phyloP scores from a whole-genome alignment of 2,329 filamentous ascomycete genomes.

The Colletotrichum tamarilloi region DNA sequence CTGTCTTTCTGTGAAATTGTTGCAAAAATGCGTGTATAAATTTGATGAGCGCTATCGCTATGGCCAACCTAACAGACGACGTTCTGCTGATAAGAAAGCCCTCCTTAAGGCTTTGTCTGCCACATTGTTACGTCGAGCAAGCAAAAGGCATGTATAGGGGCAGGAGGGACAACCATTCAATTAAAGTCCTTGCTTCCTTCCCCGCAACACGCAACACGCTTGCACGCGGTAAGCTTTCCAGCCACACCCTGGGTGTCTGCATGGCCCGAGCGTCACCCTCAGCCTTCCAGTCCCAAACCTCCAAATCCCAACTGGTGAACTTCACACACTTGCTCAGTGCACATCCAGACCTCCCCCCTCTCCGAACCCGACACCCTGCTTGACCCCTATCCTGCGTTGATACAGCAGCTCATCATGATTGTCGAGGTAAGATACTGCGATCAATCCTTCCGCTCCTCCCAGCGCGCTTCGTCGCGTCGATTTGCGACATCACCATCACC shows the following conservation, averaged over 20 bases:
- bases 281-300: slow-evolving; percentile 36
- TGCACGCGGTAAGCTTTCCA: slow-evolving; percentile 28
- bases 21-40: not conserved
- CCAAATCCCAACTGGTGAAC: slow-evolving; percentile 35
- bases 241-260: slow-evolving; percentile 27
- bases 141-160: not conserved
- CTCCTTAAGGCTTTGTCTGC: not conserved
- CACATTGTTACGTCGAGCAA: not conserved
- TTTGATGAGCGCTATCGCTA: not conserved
- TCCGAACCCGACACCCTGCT: slow-evolving; percentile 18
- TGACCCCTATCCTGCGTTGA: not conserved
- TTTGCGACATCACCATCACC: not conserved
- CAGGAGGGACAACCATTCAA: slow-evolving; percentile 16
- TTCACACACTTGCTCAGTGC: slow-evolving; percentile 15
- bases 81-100: not conserved
- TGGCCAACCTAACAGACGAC: not conserved
- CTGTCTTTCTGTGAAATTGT: not conserved
- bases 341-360: not conserved
- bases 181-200: slow-evolving; percentile 36
- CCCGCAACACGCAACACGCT: slow-evolving; percentile 27
- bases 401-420: slow-evolving; percentile 42
- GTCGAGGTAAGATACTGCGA: slow-evolving; percentile 42
- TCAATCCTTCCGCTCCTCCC: not conserved
- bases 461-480: slow-evolving; percentile 1
- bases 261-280: slow-evolving; percentile 32